Evolutionary conservation across 169 alveolate genomes (phyloP), one percentile per base, ranked within the genome.

Genomic region (Plasmodium ovale): DNA sequence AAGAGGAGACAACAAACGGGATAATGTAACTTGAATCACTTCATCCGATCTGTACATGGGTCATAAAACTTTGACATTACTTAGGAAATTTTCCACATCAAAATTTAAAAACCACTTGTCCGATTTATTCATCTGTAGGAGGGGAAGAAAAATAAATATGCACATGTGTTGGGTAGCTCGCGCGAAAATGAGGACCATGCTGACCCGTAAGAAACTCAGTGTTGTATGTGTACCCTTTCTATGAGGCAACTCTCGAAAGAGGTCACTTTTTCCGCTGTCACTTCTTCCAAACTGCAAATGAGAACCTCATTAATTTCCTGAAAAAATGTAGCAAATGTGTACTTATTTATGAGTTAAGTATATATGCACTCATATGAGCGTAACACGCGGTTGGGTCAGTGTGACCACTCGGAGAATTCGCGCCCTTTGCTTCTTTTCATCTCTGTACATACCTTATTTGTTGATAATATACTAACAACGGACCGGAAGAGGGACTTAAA

Each of bases 231-330:
- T 64, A 79, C 89, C 89, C 53, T 64, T 29, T 53, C n/a, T 29
- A 42, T 29, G 19, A 79, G 33, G 58, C 23, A 25, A 21, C 19
- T 49, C 19, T 64, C 51, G 39, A 64, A 79, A 27, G 70, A 9
- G 2, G 58, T 10, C 62, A 47, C 27, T n/a, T 16, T 79, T 64
- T 79, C 89, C 16, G 16, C 12, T 9, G 65, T 79, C 35, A 79
- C 64, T 1, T 31, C 49, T 29, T 60, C 44, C 12, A 14, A 16
- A 16, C 56, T 79, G 59, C 89, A 79, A 7, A 79, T 35, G n/a
- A 79, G 21, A 10, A 79, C 89, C n/a, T 79, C 89, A 54, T 79
- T 79, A 47, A 79, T 79, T 64, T 79, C 89, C 89, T 79, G 39
- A 49, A 39, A 29, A 37, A 35, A 39, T 37, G 6, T 49, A 69